Conservation (phyloP, 257 asterid species). For the Solanum ossicruentum region DNA sequence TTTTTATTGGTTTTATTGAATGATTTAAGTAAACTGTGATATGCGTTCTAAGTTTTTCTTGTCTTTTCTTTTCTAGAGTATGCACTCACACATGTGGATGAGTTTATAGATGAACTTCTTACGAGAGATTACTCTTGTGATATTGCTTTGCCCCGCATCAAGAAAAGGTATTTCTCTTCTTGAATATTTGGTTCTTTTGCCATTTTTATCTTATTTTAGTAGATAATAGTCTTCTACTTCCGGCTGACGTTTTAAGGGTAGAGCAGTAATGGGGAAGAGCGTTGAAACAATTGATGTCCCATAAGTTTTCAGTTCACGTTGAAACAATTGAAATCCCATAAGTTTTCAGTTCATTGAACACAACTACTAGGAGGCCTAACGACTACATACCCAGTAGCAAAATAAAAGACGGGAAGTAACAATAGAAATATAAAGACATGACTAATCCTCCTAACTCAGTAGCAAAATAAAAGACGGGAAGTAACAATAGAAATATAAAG, state of each 20-base stretch:
- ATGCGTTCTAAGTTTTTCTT: background rate
- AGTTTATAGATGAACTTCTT: constrained; percentile 70
- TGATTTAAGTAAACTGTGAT: background rate
- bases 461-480: too few relatives aligned
- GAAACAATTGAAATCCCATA: background rate
- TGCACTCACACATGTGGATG: constrained; percentile 78
- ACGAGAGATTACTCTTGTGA: constrained; percentile 89
- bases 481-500: too few relatives aligned
- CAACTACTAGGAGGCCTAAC: background rate
- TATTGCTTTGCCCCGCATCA: constrained; percentile 76
- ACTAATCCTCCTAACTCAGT: too few relatives aligned
- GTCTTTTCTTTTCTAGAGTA: constrained; percentile 30
- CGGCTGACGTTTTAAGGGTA: background rate
- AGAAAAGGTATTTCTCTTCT: constrained; percentile 45
- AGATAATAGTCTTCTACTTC: background rate
- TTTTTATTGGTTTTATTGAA: background rate
- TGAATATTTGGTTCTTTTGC: background rate
- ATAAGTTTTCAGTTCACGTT: background rate
- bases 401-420: too few relatives aligned
- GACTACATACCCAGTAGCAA: too few relatives aligned
- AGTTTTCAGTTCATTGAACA: background rate
- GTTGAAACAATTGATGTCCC: background rate
- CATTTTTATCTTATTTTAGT: background rate
- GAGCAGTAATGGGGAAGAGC: background rate
- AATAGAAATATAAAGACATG: too few relatives aligned